Evolutionary conservation across 148 eudicot genomes (phyloP).

Genomic region (Rhododendron simsii): DNA sequence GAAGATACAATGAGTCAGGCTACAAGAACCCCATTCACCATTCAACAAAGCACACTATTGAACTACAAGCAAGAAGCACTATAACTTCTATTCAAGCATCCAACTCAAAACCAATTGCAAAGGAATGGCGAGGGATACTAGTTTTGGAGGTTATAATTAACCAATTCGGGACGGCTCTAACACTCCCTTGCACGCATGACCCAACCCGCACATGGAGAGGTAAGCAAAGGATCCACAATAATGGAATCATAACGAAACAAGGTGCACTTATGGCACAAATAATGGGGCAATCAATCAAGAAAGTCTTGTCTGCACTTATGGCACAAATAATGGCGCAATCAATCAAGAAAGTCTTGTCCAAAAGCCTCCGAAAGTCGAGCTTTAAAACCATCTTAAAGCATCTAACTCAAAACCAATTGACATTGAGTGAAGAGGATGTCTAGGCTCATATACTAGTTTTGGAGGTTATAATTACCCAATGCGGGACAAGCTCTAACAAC

Average conservation of each 20-base stretch:
- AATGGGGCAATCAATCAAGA: background rate
- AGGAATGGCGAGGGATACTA: background rate
- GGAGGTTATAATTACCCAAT: background rate
- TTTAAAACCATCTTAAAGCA: background rate
- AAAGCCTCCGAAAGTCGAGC: background rate
- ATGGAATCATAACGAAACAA: background rate
- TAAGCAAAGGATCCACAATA: background rate
- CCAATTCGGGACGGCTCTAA: background rate
- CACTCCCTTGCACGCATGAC: background rate
- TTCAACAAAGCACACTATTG: background rate
- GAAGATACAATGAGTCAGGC: background rate
- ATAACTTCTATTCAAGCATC: background rate
- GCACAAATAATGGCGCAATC: too few relatives aligned
- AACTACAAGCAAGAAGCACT: background rate
- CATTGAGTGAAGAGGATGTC: background rate
- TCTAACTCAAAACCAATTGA: background rate
- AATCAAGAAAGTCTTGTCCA: background rate
- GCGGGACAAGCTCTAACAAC: too few relatives aligned
- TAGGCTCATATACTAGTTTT: background rate
- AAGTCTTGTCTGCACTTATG: background rate
- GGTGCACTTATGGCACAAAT: background rate
- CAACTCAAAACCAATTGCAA: background rate
- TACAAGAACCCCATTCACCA: slow-evolving; percentile 1
- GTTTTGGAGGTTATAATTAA: background rate
- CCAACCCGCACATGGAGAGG: background rate